These are phyloP conservation scores for Rubia yunnanensis DNA, from an alignment of 257 asterid genomes.

Conservation along the genomic window DNA sequence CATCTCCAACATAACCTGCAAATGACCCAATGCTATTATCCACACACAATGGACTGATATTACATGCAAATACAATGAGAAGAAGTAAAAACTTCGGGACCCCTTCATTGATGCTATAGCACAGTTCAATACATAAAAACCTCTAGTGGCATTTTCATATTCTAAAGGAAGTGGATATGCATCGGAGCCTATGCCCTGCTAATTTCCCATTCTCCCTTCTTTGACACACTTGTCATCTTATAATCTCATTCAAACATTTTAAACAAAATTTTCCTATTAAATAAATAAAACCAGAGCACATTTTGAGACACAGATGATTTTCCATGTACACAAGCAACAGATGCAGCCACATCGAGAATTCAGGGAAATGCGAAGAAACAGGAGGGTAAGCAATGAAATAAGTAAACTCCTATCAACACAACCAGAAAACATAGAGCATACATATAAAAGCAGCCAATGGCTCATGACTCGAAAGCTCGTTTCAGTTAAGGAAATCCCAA, in stretches of 20 bases:
- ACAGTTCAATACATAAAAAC: not conserved
- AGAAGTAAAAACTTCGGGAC: not conserved
- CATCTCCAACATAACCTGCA: constrained; percentile 82
- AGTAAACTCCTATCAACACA: no score
- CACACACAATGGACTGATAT: not conserved
- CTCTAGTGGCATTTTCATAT: not conserved
- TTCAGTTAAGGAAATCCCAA: not conserved
- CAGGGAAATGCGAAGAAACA: not conserved
- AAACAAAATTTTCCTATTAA: not conserved
- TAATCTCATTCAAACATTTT: not conserved
- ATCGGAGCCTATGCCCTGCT: not conserved
- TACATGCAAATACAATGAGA: not conserved
- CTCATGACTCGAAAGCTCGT: no score
- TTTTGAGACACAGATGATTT: no score
- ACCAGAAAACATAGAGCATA: not conserved
- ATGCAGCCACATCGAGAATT: no score
- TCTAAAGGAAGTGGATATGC: not conserved
- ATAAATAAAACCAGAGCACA: not conserved
- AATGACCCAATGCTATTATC: constrained; percentile 1
- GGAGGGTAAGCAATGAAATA: not conserved
- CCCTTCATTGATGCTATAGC: no score
- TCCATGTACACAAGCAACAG: no score
- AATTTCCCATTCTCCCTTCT: not conserved
- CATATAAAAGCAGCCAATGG: not conserved
- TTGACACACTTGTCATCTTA: not conserved